phyloP scores from a whole-genome alignment of 2,329 filamentous ascomycete genomes.

The Phialophora macrospora region DNA sequence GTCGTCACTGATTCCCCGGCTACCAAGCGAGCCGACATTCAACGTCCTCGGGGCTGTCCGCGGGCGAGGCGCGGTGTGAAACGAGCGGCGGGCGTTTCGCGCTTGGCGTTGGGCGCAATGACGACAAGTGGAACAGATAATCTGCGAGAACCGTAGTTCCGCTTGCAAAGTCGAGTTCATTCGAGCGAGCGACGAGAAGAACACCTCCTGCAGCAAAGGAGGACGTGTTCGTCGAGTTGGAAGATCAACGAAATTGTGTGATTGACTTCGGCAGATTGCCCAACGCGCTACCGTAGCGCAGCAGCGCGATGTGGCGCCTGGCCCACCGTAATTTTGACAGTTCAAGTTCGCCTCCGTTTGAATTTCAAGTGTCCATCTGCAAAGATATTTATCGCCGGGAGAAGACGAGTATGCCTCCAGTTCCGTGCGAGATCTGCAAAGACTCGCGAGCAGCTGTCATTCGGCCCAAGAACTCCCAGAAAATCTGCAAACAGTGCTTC shows the following conservation, averaged over 20 bases:
- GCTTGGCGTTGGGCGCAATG: conserved; percentile 31
- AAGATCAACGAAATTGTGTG: conserved; percentile 14
- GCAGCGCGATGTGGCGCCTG: not conserved
- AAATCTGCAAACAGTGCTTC: conserved; percentile 90
- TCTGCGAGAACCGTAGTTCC: conserved; percentile 37
- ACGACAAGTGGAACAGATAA: conserved; percentile 30
- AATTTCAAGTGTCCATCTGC: not conserved
- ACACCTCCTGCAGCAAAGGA: not conserved
- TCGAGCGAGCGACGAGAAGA: conserved; percentile 27
- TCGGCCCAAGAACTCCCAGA: conserved; percentile 90
- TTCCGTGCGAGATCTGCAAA: conserved; percentile 75
- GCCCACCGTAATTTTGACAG: conserved; percentile 8
- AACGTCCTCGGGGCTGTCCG: conserved; percentile 25
- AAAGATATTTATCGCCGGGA: not conserved
- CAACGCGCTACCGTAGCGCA: conserved; percentile 4
- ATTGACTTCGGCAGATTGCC: not conserved
- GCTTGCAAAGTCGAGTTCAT: conserved; percentile 38
- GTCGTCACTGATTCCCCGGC: conserved; percentile 19
- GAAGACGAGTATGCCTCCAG: conserved; percentile 69
- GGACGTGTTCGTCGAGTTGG: not conserved
- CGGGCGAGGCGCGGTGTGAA: conserved; percentile 28
- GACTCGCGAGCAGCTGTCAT: conserved; percentile 83
- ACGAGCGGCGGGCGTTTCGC: conserved; percentile 22
- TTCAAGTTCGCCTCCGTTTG: not conserved
- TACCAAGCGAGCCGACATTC: conserved; percentile 20